Percentiles rank a stretch among this genome's conserved stretches.
These are phyloP conservation scores for Verticillium nonalfalfae DNA, from an alignment of 2,329 filamentous ascomycete species.

Conservation along the genomic window DNA sequence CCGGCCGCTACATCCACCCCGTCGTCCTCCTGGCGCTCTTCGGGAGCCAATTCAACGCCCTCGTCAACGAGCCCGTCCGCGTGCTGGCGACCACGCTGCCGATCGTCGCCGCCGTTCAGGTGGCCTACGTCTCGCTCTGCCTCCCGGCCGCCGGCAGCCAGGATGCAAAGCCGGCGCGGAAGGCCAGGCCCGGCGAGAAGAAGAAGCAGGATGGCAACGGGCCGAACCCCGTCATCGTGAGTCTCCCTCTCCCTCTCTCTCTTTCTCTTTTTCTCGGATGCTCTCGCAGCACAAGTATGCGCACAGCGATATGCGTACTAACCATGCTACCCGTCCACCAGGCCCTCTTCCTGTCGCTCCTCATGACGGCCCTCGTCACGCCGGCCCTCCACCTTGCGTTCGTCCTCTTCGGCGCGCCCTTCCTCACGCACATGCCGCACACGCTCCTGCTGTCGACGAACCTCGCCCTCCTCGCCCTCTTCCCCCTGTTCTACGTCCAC, in stretches of 20 bases:
- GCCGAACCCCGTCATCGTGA: conserved; percentile 39
- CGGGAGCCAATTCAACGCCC: conserved; percentile 53
- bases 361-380: conserved; percentile 65
- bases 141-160: conserved; percentile 53
- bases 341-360: conserved; percentile 38
- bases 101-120: conserved; percentile 58
- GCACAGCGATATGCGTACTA: no score
- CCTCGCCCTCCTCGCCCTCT: conserved; percentile 69
- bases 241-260: conserved; percentile 12
- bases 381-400: conserved; percentile 57
- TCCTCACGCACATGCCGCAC: conserved; percentile 72
- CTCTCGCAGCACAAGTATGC: background rate
- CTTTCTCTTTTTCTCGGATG: no score
- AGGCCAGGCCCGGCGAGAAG: conserved; percentile 45
- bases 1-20: conserved; percentile 63
- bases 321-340: conserved; percentile 13
- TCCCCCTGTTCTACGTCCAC: conserved; percentile 80
- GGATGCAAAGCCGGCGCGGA: conserved; percentile 34
- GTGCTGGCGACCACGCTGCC: conserved; percentile 57
- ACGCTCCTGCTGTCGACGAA: conserved; percentile 79
- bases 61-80: conserved; percentile 64
- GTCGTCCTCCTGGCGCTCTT: conserved; percentile 59
- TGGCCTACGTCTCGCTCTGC: conserved; percentile 54
- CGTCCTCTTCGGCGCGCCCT: conserved; percentile 85
- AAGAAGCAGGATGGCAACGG: conserved; percentile 42